A percentile compares a stretch with the other conserved stretches of the same genome.
phyloP scores from a whole-genome alignment of 768 basidiomycete genomes.

The Botryobasidium botryosum region DNA sequence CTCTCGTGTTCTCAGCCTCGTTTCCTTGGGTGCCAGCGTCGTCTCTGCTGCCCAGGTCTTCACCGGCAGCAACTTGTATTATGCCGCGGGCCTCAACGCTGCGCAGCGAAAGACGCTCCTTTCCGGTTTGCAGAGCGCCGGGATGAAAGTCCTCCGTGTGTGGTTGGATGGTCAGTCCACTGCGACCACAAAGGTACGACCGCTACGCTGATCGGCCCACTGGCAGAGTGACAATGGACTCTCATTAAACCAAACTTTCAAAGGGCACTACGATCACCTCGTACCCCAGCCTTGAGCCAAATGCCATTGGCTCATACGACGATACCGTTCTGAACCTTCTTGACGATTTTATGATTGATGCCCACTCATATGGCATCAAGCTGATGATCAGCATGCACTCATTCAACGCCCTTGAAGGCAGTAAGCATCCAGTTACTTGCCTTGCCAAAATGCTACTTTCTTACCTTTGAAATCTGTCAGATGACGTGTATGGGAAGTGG shows the following conservation, averaged over 20 bases:
- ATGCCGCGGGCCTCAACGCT: not conserved
- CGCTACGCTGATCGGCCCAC: not conserved
- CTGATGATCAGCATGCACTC: constrained; percentile 9
- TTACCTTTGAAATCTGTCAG: no score
- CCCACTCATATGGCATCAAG: constrained; percentile 21
- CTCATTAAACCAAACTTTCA: not conserved
- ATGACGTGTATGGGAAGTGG: constrained; percentile 22
- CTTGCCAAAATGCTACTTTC: no score
- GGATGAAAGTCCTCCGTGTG: constrained; percentile 16
- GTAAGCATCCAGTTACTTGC: no score
- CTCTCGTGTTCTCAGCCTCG: no score
- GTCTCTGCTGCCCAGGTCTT: not conserved
- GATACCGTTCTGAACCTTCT: constrained; percentile 22
- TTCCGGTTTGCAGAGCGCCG: constrained; percentile 1
- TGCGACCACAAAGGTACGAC: constrained; percentile 15
- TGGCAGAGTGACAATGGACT: constrained; percentile 12
- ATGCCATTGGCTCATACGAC: constrained; percentile 22
- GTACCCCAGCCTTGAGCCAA: constrained; percentile 23
- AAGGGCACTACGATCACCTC: constrained; percentile 15
- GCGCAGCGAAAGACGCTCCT: not conserved
- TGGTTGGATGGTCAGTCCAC: constrained; percentile 19
- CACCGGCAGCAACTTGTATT: not conserved
- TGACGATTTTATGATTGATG: constrained; percentile 26
- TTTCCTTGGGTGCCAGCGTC: not conserved
- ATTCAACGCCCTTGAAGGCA: constrained; percentile 16